Conservation (phyloP, 129 eudicot species). For the Flaveria linearis region DNA sequence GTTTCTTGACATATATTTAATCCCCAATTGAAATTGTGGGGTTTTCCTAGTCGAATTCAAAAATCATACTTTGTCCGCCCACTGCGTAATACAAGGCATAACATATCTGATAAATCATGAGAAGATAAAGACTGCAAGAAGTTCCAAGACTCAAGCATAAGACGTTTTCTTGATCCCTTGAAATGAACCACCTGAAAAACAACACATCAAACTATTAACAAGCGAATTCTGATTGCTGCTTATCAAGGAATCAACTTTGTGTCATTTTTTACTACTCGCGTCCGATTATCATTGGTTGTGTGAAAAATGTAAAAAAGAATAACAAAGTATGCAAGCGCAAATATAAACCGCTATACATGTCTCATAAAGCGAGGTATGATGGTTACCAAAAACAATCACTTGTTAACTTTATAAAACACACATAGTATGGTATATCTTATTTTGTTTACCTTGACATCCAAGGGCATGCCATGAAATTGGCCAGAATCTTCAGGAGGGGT, state of each 20-base stretch:
- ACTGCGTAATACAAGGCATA: slow-evolving; percentile 74
- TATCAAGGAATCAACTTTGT: too few relatives aligned
- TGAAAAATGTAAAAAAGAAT: slow-evolving; percentile 3
- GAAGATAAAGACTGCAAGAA: slow-evolving; percentile 57
- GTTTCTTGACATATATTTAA: slow-evolving; percentile 9
- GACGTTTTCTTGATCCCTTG: slow-evolving; percentile 86
- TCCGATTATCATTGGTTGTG: background rate
- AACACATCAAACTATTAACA: background rate
- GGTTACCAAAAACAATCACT: slow-evolving; percentile 20
- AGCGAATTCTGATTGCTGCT: too few relatives aligned
- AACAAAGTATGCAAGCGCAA: background rate
- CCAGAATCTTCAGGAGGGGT: slow-evolving; percentile 99
- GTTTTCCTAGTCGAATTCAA: slow-evolving; percentile 22
- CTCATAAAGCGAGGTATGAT: background rate
- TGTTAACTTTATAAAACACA: background rate
- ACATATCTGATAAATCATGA: slow-evolving; percentile 61
- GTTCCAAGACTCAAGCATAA: slow-evolving; percentile 94
- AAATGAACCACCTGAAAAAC: slow-evolving; percentile 72
- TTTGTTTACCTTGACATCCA: slow-evolving; percentile 79
- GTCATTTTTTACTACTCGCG: too few relatives aligned
- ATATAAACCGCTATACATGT: background rate
- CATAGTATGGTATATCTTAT: background rate
- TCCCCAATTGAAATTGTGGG: background rate
- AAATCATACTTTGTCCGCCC: slow-evolving; percentile 88
- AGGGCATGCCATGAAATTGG: slow-evolving; percentile 96